Base-by-base conservation (phyloP, 2,329 filamentous ascomycete species). In the Aspergillus arachidicola region DNA sequence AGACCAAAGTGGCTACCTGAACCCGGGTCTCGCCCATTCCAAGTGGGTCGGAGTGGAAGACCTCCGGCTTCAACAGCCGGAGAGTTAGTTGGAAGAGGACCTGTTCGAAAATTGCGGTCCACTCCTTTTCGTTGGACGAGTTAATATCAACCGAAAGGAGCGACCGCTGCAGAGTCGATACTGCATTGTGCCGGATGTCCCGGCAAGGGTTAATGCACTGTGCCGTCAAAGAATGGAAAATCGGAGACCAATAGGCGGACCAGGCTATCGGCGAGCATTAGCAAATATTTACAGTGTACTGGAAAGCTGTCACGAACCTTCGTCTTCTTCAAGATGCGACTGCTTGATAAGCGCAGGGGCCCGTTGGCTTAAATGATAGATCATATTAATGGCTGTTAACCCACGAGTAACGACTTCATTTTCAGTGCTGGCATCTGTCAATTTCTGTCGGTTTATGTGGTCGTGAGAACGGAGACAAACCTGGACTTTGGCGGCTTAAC, bases 21-120 rank as follows among this genome's bases (percentile, higher is more conserved):
- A 98, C 92, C 50, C 95, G 86, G 58, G 95, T 98, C 78, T 98
- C 94, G 68, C 91, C 91, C 95, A 99, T 99, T 43, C 95, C 95
- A 41, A 91, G 84, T 1, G 92, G 91, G 75, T 99, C 95, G 1
- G 91, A 91, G 59, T 94, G 93, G 76, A 96, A 97, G 11, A 97
- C 90, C 78, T 99, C 95, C 0, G 95, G 95, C 76, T 97, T 97
- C 19, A 99, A 84, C 2, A 99, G 85, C 66, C 91, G 87, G 41
- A 91, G 84, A 66, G 98, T 94, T 16, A 99, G 84, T 1, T 95
- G 95, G 78, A 99, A 97, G 19, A 99, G 83, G 1, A 98, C 94
- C 74, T 97, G 91, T 66, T 89, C 88, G 77, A 99, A 99, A 58
- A 99, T 97, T 46, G 93, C 92, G 0, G 91, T 95, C 94, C 95